A percentile compares a stretch with the other conserved stretches of the same genome.
These are phyloP conservation scores for Podospora pseudocomata DNA, from an alignment of 495 filamentous ascomycete species.

Conservation along the genomic window DNA sequence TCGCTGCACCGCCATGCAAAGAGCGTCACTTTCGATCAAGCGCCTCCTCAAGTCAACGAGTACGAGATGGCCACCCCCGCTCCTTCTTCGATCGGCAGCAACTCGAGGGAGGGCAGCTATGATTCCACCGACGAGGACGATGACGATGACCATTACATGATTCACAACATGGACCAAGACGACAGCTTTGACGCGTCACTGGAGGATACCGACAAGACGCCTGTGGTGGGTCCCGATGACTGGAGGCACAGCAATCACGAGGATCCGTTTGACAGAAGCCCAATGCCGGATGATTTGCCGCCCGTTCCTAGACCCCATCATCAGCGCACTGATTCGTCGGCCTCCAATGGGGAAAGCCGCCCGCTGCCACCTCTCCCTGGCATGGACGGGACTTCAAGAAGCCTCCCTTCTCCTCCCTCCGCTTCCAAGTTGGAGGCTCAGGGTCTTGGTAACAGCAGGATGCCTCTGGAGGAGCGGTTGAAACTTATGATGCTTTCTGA, in stretches of 20 bases:
- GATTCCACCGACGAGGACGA: conserved; percentile 75
- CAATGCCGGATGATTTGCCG: conserved; percentile 50
- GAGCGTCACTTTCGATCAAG: conserved; percentile 93
- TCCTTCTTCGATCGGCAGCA: conserved; percentile 80
- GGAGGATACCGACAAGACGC: conserved; percentile 94
- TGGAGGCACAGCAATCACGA: conserved; percentile 78
- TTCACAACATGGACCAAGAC: conserved; percentile 64
- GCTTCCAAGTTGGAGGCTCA: conserved; percentile 69
- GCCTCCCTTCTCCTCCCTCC: conserved; percentile 63
- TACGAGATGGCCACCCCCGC: conserved; percentile 98
- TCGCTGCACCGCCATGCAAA: conserved; percentile 78
- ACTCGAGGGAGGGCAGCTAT: conserved; percentile 85
- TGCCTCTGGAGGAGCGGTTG: conserved; percentile 78
- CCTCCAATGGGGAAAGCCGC: conserved; percentile 68
- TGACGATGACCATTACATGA: conserved; percentile 63
- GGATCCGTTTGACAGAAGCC: conserved; percentile 69
- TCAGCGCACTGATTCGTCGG: conserved; percentile 60
- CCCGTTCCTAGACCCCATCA: conserved; percentile 39
- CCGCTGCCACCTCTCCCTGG: conserved; percentile 73
- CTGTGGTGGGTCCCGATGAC: conserved; percentile 92
- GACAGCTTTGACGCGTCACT: conserved; percentile 92
- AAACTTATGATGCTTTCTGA: conserved; percentile 77
- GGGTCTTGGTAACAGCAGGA: conserved; percentile 60
- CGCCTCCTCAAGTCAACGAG: conserved; percentile 89
- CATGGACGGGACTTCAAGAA: conserved; percentile 39